Conservation (phyloP, 495 filamentous ascomycete genomes). For the Daldinia bambusicola region DNA sequence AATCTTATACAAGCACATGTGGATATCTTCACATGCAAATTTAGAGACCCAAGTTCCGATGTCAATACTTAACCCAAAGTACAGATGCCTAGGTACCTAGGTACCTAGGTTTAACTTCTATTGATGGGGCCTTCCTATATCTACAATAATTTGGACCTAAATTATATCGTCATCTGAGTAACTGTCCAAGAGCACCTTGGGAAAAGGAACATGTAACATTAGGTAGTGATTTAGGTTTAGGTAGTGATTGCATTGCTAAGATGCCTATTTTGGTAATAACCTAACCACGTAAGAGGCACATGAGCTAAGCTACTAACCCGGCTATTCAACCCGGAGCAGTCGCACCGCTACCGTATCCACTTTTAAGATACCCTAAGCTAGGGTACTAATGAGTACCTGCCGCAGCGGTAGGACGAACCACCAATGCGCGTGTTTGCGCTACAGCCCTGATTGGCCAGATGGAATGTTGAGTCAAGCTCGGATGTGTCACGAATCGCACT, state of each 20-base stretch:
- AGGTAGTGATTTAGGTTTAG: no score
- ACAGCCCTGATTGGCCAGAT: slow-evolving; percentile 46
- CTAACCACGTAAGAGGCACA: not conserved
- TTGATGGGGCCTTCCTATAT: no score
- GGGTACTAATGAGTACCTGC: not conserved
- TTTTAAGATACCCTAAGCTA: slow-evolving; percentile 9
- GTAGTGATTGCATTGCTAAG: no score
- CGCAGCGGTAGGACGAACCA: slow-evolving; percentile 24
- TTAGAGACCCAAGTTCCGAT: no score
- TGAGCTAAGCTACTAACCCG: slow-evolving; percentile 22
- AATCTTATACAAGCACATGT: slow-evolving; percentile 12
- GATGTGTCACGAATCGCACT: slow-evolving; percentile 47
- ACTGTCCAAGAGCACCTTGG: no score
- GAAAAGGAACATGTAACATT: no score
- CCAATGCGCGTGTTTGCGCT: slow-evolving; percentile 46
- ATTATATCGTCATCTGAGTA: no score
- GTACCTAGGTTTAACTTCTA: no score
- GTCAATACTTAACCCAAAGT: no score
- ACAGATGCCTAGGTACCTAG: no score
- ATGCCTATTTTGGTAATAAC: not conserved
- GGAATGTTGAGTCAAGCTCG: slow-evolving; percentile 26
- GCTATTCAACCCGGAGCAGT: slow-evolving; percentile 12
- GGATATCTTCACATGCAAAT: slow-evolving; percentile 9
- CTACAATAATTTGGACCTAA: no score
- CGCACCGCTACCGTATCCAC: slow-evolving; percentile 22